Conservation (phyloP, 306 rosid genomes). For the Cicer judaicum region DNA sequence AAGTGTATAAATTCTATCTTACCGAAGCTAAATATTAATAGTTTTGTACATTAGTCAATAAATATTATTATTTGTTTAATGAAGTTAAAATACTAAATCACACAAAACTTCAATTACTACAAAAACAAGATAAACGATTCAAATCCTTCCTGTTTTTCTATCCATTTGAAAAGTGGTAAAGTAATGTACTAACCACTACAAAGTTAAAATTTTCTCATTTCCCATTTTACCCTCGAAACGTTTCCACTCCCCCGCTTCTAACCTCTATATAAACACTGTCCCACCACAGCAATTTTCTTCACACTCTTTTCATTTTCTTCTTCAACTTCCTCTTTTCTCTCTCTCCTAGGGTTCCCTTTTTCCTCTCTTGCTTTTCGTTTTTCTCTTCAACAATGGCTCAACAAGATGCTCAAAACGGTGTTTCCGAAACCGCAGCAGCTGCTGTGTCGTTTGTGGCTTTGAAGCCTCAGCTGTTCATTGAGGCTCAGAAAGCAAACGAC, state of each 20-base stretch:
- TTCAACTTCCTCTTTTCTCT: constrained; percentile 26
- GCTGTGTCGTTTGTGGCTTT: constrained; percentile 50
- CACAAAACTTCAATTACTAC: too few species aligned
- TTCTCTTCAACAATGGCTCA: constrained; percentile 57
- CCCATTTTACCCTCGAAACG: constrained; percentile 58
- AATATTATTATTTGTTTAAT: too few species aligned
- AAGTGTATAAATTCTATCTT: too few species aligned
- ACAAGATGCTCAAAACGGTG: constrained; percentile 65
- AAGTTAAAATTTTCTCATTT: background rate
- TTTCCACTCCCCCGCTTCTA: constrained; percentile 62
- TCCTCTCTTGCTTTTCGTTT: background rate
- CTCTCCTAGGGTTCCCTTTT: constrained; percentile 55
- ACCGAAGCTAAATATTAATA: too few species aligned
- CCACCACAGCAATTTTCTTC: constrained; percentile 35
- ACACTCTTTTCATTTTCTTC: constrained; percentile 28
- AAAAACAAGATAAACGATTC: background rate
- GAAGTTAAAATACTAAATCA: too few species aligned
- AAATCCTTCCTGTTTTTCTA: background rate
- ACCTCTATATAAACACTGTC: constrained; percentile 54
- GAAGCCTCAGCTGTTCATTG: constrained; percentile 60
- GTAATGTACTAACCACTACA: background rate
- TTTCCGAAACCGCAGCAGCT: constrained; percentile 37
- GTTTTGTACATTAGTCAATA: too few species aligned
- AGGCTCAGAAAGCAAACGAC: constrained; percentile 72
- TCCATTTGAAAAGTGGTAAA: constrained; percentile 6